phyloP scores from a whole-genome alignment of 2,329 filamentous ascomycete species.

The Diaporthe longicolla region DNA sequence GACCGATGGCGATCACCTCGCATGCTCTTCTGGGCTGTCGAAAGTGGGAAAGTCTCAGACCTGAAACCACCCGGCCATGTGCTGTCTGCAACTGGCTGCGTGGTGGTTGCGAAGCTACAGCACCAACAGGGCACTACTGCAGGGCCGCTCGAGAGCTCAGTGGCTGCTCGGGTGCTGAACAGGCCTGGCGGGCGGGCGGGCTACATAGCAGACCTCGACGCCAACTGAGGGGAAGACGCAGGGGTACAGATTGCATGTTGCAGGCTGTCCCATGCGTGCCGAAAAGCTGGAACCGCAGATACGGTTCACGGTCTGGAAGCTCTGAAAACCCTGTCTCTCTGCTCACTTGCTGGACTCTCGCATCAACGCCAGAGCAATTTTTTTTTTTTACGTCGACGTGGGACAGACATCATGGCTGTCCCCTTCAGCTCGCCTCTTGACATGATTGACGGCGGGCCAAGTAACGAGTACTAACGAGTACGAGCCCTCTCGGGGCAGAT shows the following conservation, averaged over 20 bases:
- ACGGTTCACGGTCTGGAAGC: slow-evolving; percentile 25
- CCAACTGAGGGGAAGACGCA: slow-evolving; percentile 34
- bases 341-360: slow-evolving; percentile 24
- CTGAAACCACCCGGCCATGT: slow-evolving; percentile 39
- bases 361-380: slow-evolving; percentile 17
- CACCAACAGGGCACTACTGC: slow-evolving; percentile 39
- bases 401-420: slow-evolving; percentile 11
- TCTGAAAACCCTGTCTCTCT: slow-evolving; percentile 14
- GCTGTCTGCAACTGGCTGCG: slow-evolving; percentile 32
- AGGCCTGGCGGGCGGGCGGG: too few relatives aligned
- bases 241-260: slow-evolving; percentile 33
- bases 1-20: slow-evolving; percentile 7
- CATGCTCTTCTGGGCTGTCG: slow-evolving; percentile 20
- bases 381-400: slow-evolving; percentile 17
- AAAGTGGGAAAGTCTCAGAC: slow-evolving; percentile 24
- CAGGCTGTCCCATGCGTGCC: slow-evolving; percentile 38
- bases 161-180: slow-evolving; percentile 34
- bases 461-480: neutral
- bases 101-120: slow-evolving; percentile 35
- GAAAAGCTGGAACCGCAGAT: slow-evolving; percentile 39
- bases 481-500: slow-evolving; percentile 8
- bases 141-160: slow-evolving; percentile 35
- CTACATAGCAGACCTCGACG: slow-evolving; percentile 12
- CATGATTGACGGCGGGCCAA: neutral
- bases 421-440: slow-evolving; percentile 5